phyloP scores from a whole-genome alignment of 1,284 basidiomycete species.

The Pseudozyma sp. region DNA sequence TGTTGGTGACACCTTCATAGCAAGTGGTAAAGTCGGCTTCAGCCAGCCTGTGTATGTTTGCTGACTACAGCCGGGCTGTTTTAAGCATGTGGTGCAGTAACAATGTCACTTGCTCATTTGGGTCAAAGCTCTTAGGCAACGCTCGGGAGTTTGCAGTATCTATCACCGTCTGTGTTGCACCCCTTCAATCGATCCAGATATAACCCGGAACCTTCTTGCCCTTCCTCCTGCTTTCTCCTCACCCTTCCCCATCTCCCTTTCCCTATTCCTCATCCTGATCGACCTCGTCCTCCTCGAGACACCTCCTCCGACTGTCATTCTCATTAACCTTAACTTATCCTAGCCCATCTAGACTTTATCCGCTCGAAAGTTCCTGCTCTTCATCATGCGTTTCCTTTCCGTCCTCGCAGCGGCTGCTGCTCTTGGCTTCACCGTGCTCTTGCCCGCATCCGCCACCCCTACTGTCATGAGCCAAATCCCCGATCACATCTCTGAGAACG shows the following conservation, averaged over 20 bases:
- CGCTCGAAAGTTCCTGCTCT: not conserved
- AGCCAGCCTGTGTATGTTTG: too few relatives aligned
- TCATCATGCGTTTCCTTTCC: slow-evolving; percentile 37
- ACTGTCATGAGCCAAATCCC: slow-evolving; percentile 39
- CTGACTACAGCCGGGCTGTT: too few relatives aligned
- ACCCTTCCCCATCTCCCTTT: not conserved
- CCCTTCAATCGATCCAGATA: not conserved
- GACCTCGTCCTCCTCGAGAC: not conserved
- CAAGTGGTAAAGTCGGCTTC: too few relatives aligned
- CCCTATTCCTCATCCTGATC: not conserved
- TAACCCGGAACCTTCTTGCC: not conserved
- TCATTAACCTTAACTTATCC: not conserved
- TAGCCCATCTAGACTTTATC: not conserved
- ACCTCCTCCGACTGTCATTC: not conserved
- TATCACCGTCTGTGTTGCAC: not conserved
- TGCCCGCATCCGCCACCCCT: slow-evolving; percentile 22
- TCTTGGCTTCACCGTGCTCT: slow-evolving; percentile 18
- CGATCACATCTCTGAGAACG: slow-evolving; percentile 33
- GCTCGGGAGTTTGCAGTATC: not conserved
- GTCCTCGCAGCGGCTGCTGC: slow-evolving; percentile 28
- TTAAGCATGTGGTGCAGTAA: too few relatives aligned
- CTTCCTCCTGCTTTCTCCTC: not conserved
- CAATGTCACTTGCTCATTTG: too few relatives aligned
- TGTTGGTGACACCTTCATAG: too few relatives aligned
- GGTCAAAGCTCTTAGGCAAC: too few relatives aligned